Evolutionary conservation across 1,139 yeast species (phyloP).

Genomic region (Saccharomycopsis phalli): DNA sequence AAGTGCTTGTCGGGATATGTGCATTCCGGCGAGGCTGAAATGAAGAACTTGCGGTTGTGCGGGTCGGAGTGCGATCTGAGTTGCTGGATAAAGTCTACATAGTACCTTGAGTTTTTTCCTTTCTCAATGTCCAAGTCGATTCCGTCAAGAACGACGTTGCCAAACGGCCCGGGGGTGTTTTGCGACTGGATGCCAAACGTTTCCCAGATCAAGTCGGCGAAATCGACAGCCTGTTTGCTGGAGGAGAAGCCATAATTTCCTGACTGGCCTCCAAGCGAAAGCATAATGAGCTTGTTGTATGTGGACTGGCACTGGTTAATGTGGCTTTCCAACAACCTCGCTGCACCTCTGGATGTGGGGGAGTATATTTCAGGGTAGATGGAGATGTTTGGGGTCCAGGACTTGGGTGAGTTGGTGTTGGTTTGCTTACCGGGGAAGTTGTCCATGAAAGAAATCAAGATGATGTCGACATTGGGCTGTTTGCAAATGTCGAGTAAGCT

Average conservation of each 20-base stretch:
- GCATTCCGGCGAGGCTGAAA: conserved; percentile 96
- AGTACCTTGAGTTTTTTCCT: conserved; percentile 42
- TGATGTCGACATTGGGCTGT: conserved; percentile 58
- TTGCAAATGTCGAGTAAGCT: conserved; percentile 44
- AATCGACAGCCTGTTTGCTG: conserved; percentile 53
- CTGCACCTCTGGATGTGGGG: background rate
- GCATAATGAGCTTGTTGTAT: conserved; percentile 63
- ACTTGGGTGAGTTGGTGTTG: conserved; percentile 25
- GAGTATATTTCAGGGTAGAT: conserved; percentile 1
- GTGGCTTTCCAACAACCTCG: conserved; percentile 50
- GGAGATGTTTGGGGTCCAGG: conserved; percentile 4
- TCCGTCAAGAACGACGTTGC: conserved; percentile 46
- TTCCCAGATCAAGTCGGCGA: conserved; percentile 79
- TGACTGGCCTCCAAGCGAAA: conserved; percentile 82
- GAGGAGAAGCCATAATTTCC: conserved; percentile 67
- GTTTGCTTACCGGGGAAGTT: conserved; percentile 45
- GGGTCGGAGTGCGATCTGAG: conserved; percentile 49
- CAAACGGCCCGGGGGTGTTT: conserved; percentile 58
- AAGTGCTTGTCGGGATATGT: conserved; percentile 68
- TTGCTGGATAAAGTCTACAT: conserved; percentile 49
- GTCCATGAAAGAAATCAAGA: conserved; percentile 61
- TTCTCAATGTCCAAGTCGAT: conserved; percentile 62
- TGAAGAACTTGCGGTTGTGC: conserved; percentile 46
- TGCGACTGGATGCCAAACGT: conserved; percentile 56
- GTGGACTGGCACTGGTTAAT: conserved; percentile 66